Conservation (phyloP, 2,329 filamentous ascomycete genomes). For the Verticillium nubilum region DNA sequence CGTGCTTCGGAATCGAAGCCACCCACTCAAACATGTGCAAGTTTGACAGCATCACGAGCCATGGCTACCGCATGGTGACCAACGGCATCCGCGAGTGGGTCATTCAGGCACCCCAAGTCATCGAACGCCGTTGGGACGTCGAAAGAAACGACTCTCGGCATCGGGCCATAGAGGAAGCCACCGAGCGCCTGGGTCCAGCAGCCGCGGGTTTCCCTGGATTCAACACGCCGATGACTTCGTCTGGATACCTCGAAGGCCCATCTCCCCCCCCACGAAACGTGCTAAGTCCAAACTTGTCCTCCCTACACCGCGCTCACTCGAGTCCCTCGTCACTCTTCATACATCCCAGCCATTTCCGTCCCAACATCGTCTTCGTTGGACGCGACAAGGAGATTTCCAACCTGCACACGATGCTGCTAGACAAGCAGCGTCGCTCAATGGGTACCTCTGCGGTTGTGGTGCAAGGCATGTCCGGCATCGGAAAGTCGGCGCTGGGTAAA, state of each 20-base stretch:
- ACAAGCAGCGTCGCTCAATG: constrained; percentile 45
- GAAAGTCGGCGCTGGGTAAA: constrained; percentile 64
- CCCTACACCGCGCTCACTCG: background rate
- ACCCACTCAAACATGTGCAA: constrained; percentile 71
- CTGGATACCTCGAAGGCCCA: background rate
- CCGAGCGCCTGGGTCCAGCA: constrained; percentile 30
- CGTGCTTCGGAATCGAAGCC: constrained; percentile 69
- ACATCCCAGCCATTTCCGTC: constrained; percentile 52
- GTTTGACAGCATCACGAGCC: constrained; percentile 57
- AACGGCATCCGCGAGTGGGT: constrained; percentile 46
- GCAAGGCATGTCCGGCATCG: constrained; percentile 58
- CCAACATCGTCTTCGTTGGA: constrained; percentile 58
- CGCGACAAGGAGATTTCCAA: constrained; percentile 51
- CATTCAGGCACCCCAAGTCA: constrained; percentile 46
- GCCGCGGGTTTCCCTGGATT: background rate
- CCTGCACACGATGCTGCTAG: constrained; percentile 54
- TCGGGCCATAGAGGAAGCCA: constrained; percentile 36
- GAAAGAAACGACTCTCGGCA: constrained; percentile 49
- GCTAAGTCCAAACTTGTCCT: background rate
- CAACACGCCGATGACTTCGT: background rate
- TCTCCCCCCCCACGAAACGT: background rate
- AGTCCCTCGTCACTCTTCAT: constrained; percentile 23
- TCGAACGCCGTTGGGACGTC: constrained; percentile 52
- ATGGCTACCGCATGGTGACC: constrained; percentile 55
- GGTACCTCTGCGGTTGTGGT: constrained; percentile 61